Percentiles rank a stretch among this genome's conserved stretches.
Evolutionary conservation across 768 basidiomycete genomes (phyloP).

Genomic region (Phlebiopsis flavidoalba): DNA sequence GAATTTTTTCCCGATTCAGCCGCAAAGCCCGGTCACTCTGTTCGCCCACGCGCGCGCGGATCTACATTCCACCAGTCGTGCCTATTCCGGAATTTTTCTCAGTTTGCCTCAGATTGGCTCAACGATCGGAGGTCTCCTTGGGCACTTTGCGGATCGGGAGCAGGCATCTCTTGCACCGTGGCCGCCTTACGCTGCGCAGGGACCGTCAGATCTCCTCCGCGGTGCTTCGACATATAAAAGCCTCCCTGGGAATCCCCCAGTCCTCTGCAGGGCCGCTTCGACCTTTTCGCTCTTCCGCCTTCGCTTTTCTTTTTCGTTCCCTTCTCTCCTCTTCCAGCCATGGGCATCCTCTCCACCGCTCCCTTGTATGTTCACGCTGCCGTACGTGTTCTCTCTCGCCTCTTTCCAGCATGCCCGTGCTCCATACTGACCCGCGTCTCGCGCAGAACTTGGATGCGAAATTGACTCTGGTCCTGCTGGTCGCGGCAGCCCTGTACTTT

Average conservation of each 20-base stretch:
- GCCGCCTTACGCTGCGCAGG: background rate
- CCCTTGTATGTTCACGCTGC: constrained; percentile 7
- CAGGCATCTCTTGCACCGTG: background rate
- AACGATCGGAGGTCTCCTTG: constrained; percentile 1
- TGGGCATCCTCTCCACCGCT: constrained; percentile 9
- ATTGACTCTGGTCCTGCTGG: constrained; percentile 4
- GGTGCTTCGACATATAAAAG: constrained; percentile 7
- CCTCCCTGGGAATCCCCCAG: background rate
- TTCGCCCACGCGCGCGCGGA: background rate
- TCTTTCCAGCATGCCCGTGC: background rate
- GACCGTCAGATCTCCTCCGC: background rate
- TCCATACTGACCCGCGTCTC: background rate
- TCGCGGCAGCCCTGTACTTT: constrained; percentile 4
- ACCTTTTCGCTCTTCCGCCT: constrained; percentile 3
- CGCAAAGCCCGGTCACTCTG: background rate
- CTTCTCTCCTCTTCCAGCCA: background rate
- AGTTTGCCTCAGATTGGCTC: constrained; percentile 1
- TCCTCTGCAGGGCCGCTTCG: background rate
- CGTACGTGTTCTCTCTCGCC: constrained; percentile 3
- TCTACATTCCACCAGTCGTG: background rate
- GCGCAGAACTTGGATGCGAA: constrained; percentile 9
- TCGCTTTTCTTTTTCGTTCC: constrained; percentile 3
- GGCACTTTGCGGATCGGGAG: background rate
- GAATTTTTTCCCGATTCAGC: background rate
- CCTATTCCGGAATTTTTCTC: background rate